Conservation (phyloP, 305 asterid species). For the Nicotiana rustica region DNA sequence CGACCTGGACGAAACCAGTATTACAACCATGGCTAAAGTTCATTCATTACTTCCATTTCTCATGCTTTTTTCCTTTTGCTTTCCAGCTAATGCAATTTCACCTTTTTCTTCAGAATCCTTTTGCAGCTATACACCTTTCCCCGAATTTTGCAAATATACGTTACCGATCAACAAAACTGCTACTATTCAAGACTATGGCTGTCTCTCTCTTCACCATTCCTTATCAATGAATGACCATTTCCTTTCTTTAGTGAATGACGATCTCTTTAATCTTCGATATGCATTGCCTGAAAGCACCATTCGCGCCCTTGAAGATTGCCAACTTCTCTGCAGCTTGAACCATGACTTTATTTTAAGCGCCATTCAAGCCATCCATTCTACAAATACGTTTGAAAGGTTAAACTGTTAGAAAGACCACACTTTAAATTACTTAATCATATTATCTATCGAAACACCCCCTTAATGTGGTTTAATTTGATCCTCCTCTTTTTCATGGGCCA, state of each 20-base stretch:
- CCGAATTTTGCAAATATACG: constrained; percentile 33
- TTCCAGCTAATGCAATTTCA: constrained; percentile 1
- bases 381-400: constrained; percentile 12
- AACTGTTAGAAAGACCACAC: neutral
- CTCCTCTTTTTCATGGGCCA: neutral
- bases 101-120: constrained; percentile 17
- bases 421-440: no score
- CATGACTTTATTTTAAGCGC: constrained; percentile 39
- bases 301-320: constrained; percentile 45
- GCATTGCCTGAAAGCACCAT: constrained; percentile 32
- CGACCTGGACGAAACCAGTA: neutral
- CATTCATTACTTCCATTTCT: neutral
- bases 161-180: constrained; percentile 37
- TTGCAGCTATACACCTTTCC: constrained; percentile 39
- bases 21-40: neutral
- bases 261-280: constrained; percentile 16
- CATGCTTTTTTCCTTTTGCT: neutral
- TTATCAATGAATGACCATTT: constrained; percentile 32
- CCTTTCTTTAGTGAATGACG: constrained; percentile 11
- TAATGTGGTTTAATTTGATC: neutral
- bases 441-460: neutral
- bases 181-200: constrained; percentile 39
- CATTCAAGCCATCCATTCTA: neutral
- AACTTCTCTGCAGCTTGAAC: constrained; percentile 34
- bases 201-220: constrained; percentile 34